phyloP scores from a whole-genome alignment of 805 yeast species.

The Yarrowia keelungensis region DNA sequence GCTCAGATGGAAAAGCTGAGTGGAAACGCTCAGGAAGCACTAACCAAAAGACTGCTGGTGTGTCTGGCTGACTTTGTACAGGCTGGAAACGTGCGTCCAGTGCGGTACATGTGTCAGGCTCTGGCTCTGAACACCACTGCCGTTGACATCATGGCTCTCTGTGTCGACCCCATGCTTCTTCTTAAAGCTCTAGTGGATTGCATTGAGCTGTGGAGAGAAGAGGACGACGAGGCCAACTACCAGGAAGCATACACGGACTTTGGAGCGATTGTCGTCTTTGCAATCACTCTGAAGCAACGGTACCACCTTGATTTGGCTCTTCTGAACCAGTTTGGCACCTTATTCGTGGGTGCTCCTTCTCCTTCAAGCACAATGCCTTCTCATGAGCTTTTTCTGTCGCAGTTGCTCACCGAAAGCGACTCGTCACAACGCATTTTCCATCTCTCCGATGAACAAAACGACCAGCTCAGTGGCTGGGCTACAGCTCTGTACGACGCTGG shows the following conservation, averaged over 20 bases:
- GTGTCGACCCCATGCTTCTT: slow-evolving; percentile 55
- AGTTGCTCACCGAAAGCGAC: slow-evolving; percentile 40
- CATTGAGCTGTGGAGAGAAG: slow-evolving; percentile 58
- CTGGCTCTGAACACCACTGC: slow-evolving; percentile 55
- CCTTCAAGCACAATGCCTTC: slow-evolving; percentile 39
- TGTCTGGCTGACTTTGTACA: slow-evolving; percentile 52
- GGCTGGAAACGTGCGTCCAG: slow-evolving; percentile 54
- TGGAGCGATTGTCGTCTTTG: slow-evolving; percentile 63
- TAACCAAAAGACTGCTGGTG: slow-evolving; percentile 52
- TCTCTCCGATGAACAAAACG: slow-evolving; percentile 45
- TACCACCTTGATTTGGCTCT: slow-evolving; percentile 48
- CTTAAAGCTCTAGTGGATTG: slow-evolving; percentile 58
- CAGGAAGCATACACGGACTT: slow-evolving; percentile 74
- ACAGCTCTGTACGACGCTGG: slow-evolving; percentile 78
- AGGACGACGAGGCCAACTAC: slow-evolving; percentile 64
- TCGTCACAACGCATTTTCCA: slow-evolving; percentile 40
- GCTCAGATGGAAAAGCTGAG: slow-evolving; percentile 56
- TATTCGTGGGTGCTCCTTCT: slow-evolving; percentile 39
- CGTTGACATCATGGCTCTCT: slow-evolving; percentile 56
- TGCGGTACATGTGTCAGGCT: slow-evolving; percentile 61
- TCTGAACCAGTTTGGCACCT: slow-evolving; percentile 16
- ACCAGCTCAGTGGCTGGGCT: slow-evolving; percentile 71
- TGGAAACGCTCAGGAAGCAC: slow-evolving; percentile 56
- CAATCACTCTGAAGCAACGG: slow-evolving; percentile 53
- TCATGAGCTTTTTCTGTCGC: slow-evolving; percentile 38